Evolutionary conservation across 148 eudicot genomes (phyloP), one percentile per base, ranked within the genome.

Genomic region (Rhododendron henanense): DNA sequence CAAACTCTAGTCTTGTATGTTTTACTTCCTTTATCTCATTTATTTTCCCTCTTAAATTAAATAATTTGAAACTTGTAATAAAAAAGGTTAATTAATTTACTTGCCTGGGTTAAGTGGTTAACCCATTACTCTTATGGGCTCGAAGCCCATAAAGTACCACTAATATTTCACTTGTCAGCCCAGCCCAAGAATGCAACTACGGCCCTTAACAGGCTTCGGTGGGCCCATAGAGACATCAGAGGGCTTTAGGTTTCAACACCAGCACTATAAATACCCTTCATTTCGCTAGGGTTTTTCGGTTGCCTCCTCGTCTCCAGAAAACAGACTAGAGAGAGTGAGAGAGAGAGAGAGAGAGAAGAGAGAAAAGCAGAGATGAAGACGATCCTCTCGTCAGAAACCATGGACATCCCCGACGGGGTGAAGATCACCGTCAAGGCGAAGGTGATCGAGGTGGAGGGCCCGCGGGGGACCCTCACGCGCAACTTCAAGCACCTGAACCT

Each of bases 351-450:
- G 31, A 28, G 0, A 82, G 73, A 18, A 21, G 77, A 75, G 82
- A 83, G 51, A 61, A 67, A 77, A 15, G 6, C 19, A 16, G 45
- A 87, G 67, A 93, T 94, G 96, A 94, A 94, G 96, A 92, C 90
- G 0, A 91, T 94, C 0, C 65, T 91, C 0, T 88, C 96, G 0
- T 92, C 96, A 1, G 94, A 94, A 3, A 84, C 88, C 9, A 94
- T 94, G 96, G 94, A 92, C 71, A 91, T 94, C 88, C 96, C 96
- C 0, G 94, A 91, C 1, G 96, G 94, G 8, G 89, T 93, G 13
- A 81, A 74, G 15, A 88, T 93, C 85, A 93, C 84, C 2, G 89
- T 93, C 2, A 81, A 92, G 13, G 96, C 96, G 2, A 93, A 93
- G 84, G 59, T 92, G 9, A 89, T 93, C 86, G 87, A 81, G 31